phyloP scores from a whole-genome alignment of 805 yeast species.

The Barnettozyma vustinii region DNA sequence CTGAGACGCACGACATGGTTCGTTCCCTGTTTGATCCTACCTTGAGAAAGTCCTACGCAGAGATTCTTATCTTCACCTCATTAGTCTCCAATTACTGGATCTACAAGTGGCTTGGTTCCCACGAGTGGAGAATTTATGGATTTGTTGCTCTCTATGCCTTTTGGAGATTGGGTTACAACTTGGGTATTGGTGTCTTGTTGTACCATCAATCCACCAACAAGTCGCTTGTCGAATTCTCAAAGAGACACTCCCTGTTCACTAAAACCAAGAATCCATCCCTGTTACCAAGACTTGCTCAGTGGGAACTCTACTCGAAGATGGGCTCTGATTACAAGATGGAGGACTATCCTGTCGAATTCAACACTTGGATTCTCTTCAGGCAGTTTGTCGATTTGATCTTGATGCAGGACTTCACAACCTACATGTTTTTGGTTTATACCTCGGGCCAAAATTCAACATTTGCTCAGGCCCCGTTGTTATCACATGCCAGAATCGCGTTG shows the following conservation, averaged over 20 bases:
- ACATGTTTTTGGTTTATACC: conserved; percentile 52
- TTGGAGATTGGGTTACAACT: conserved; percentile 73
- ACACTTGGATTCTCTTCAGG: conserved; percentile 77
- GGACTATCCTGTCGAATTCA: conserved; percentile 64
- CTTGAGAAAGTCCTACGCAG: conserved; percentile 60
- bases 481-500: conserved; percentile 45
- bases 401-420: conserved; percentile 80
- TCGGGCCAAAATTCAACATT: conserved; percentile 28
- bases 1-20: conserved; percentile 76
- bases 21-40: conserved; percentile 76
- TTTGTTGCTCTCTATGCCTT: conserved; percentile 56
- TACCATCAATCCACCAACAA: conserved; percentile 59
- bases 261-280: conserved; percentile 26
- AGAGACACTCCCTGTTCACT: conserved; percentile 39
- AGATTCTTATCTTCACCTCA: conserved; percentile 48
- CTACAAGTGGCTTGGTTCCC: conserved; percentile 26
- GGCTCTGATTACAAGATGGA: conserved; percentile 31
- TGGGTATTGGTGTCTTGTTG: conserved; percentile 72
- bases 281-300: conserved; percentile 37
- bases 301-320: conserved; percentile 44
- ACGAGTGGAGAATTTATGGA: conserved; percentile 12
- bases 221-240: conserved; percentile 48
- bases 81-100: conserved; percentile 32
- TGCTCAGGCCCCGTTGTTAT: conserved; percentile 40
- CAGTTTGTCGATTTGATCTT: conserved; percentile 75